Conservation (phyloP, 164 flowering plant genomes). For the Amborella trichopoda region DNA sequence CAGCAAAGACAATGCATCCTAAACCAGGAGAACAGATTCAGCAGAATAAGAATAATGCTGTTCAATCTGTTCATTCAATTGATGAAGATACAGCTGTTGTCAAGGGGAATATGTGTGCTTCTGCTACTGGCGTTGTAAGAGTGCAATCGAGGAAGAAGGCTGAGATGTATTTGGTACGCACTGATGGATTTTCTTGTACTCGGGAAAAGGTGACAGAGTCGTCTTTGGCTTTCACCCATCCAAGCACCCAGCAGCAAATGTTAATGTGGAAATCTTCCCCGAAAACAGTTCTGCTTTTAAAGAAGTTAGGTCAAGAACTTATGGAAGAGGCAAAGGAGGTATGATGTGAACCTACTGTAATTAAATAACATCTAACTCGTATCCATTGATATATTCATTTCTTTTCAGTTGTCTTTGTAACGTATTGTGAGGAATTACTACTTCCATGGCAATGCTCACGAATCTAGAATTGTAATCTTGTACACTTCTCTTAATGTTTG, state of each 20-base stretch:
- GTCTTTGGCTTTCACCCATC: constrained; percentile 93
- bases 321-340: constrained; percentile 99
- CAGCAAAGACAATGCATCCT: no score
- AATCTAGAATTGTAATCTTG: no score
- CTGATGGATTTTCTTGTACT: constrained; percentile 87
- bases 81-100: constrained; percentile 34
- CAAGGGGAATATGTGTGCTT: constrained; percentile 92
- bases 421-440: no score
- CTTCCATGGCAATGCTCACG: no score
- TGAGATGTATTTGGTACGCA: constrained; percentile 94
- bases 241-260: constrained; percentile 99
- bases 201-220: constrained; percentile 95
- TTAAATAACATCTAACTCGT: no score
- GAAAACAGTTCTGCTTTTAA: constrained; percentile 76
- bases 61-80: constrained; percentile 16
- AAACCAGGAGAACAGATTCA: no score
- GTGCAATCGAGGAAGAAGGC: constrained; percentile 96
- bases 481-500: no score
- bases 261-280: constrained; percentile 98
- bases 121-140: constrained; percentile 94
- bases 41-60: constrained; percentile 16
- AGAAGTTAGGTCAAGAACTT: constrained; percentile 81
- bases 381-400: no score
- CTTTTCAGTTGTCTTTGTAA: no score
- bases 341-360: no score